Percentiles rank a stretch among this genome's conserved stretches.
phyloP scores from a whole-genome alignment of 495 filamentous ascomycete genomes.

The Trichoderma asperelloides region DNA sequence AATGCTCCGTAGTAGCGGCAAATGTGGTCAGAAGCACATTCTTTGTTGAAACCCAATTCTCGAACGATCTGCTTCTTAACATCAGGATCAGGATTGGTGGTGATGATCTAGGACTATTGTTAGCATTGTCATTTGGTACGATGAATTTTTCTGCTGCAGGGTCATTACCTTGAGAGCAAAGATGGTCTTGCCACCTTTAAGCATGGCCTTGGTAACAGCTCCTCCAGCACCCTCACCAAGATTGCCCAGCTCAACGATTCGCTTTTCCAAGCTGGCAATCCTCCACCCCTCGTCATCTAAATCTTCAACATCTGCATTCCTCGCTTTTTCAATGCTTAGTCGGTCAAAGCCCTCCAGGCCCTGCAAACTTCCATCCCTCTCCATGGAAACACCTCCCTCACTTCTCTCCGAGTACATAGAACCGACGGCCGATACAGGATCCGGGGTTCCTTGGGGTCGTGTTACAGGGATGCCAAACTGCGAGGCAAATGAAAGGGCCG shows the following conservation, averaged over 20 bases:
- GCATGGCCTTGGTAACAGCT: conserved; percentile 81
- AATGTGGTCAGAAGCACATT: conserved; percentile 87
- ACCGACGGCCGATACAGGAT: conserved; percentile 80
- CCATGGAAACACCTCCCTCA: conserved; percentile 58
- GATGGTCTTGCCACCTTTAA: conserved; percentile 84
- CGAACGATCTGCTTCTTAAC: conserved; percentile 96
- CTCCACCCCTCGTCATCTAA: conserved; percentile 92
- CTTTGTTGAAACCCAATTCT: conserved; percentile 94
- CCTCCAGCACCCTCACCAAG: conserved; percentile 93
- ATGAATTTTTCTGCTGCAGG: conserved; percentile 16
- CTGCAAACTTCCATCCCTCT: conserved; percentile 62
- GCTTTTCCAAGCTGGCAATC: conserved; percentile 78
- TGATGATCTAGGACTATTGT: conserved; percentile 64
- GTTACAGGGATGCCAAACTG: conserved; percentile 47
- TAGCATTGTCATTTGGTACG: neutral
- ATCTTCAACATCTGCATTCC: conserved; percentile 81
- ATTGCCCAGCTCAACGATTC: conserved; percentile 80
- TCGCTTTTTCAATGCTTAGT: conserved; percentile 68
- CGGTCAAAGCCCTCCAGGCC: conserved; percentile 64
- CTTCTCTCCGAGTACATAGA: conserved; percentile 70
- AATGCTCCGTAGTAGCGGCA: conserved; percentile 97
- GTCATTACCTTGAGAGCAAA: conserved; percentile 82
- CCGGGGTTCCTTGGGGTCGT: conserved; percentile 57
- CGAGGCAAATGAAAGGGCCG: conserved; percentile 63
- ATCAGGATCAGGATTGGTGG: conserved; percentile 92